Percentiles rank a stretch among this genome's conserved stretches.
phyloP scores from a whole-genome alignment of 2,329 filamentous ascomycete species.

The Ascochyta rabiei region DNA sequence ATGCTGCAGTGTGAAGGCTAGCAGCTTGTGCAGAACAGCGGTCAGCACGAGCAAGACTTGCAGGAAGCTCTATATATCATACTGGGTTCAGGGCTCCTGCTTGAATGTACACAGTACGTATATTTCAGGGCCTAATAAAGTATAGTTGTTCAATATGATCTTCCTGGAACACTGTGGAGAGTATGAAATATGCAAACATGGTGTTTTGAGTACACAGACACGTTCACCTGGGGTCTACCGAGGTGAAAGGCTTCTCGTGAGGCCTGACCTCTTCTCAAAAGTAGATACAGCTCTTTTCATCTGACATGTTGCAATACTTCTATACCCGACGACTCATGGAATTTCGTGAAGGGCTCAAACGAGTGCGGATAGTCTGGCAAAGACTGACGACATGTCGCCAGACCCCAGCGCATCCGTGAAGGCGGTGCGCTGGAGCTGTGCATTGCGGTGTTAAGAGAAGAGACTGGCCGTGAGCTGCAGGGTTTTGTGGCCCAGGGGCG shows the following conservation, averaged over 20 bases:
- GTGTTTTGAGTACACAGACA: background rate
- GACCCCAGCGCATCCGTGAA: conserved; percentile 41
- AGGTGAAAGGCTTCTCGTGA: background rate
- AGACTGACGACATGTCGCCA: conserved; percentile 36
- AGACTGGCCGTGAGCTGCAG: conserved; percentile 6
- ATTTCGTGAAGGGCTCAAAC: conserved; percentile 46
- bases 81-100: background rate
- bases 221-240: background rate
- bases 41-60: conserved; percentile 3
- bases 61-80: background rate
- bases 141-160: no score
- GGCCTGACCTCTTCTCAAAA: background rate
- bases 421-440: conserved; percentile 42
- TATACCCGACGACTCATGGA: conserved; percentile 43
- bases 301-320: conserved; percentile 37
- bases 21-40: conserved; percentile 13
- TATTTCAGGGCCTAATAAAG: no score
- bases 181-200: background rate
- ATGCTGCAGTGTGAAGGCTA: background rate
- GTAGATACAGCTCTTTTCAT: background rate
- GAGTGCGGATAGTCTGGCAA: conserved; percentile 46
- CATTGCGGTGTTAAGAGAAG: conserved; percentile 38
- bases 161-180: no score
- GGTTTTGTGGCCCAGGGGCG: conserved; percentile 19
- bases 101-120: background rate